phyloP scores from a whole-genome alignment of 768 basidiomycete genomes.

The Psilocybe cubensis region DNA sequence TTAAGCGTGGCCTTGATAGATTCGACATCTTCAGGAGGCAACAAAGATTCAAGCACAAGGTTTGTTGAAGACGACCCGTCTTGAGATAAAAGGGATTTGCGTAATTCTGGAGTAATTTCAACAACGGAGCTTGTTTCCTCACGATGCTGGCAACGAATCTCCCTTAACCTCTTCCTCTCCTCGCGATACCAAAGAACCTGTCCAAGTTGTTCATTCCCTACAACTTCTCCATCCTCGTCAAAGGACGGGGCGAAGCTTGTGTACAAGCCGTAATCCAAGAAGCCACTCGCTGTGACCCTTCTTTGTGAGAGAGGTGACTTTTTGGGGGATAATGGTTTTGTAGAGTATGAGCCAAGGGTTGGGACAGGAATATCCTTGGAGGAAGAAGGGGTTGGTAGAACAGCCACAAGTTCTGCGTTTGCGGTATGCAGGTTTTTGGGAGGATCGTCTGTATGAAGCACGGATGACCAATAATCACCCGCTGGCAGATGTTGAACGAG shows the following conservation, averaged over 20 bases:
- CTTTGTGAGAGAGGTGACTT: constrained; percentile 52
- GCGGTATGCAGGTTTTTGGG: constrained; percentile 54
- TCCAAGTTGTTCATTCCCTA: constrained; percentile 64
- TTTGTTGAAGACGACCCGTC: constrained; percentile 35
- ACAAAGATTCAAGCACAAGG: constrained; percentile 51
- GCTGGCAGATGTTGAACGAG: constrained; percentile 79
- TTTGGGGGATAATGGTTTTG: constrained; percentile 42
- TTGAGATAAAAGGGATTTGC: constrained; percentile 15
- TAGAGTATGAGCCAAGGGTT: constrained; percentile 63
- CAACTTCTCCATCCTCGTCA: constrained; percentile 75
- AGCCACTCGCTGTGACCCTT: constrained; percentile 62
- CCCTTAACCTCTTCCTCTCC: constrained; percentile 38
- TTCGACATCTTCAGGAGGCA: constrained; percentile 58
- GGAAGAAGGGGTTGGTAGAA: constrained; percentile 62
- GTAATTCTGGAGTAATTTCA: constrained; percentile 26
- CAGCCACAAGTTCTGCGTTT: constrained; percentile 75
- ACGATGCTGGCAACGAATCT: constrained; percentile 29
- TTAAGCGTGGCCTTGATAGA: constrained; percentile 63
- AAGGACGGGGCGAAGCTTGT: constrained; percentile 80
- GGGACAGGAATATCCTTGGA: constrained; percentile 37
- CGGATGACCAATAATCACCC: constrained; percentile 79
- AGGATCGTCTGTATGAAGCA: constrained; percentile 43
- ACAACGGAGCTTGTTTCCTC: constrained; percentile 29
- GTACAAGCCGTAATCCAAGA: constrained; percentile 79
- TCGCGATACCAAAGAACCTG: constrained; percentile 59